Percentiles rank a stretch among this genome's conserved stretches.
phyloP scores from a whole-genome alignment of 169 alveolate species.

The Plasmodium falciparum region DNA sequence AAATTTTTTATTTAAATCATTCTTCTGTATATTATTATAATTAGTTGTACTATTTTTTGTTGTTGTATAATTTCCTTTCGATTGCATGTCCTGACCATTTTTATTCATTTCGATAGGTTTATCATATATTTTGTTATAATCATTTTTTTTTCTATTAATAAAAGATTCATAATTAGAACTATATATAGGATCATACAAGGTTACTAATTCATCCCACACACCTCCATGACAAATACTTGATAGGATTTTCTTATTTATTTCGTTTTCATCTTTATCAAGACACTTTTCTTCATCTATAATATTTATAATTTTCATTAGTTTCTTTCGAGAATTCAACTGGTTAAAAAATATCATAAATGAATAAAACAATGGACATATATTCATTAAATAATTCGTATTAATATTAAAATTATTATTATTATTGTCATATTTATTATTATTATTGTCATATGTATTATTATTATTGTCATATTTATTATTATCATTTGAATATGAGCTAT shows the following conservation, averaged over 20 bases:
- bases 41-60: too few relatives aligned
- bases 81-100: background rate
- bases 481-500: background rate
- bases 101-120: background rate
- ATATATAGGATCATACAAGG: slow-evolving; percentile 86
- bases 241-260: slow-evolving; percentile 63
- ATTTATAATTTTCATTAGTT: slow-evolving; percentile 58
- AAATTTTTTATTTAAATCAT: too few relatives aligned
- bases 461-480: background rate
- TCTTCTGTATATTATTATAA: too few relatives aligned
- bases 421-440: background rate
- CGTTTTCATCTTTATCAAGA: slow-evolving; percentile 64
- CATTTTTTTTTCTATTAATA: slow-evolving; percentile 17
- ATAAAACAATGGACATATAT: slow-evolving; percentile 46
- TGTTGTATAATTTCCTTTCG: too few relatives aligned
- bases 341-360: slow-evolving; percentile 68
- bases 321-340: slow-evolving; percentile 58
- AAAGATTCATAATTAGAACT: slow-evolving; percentile 45
- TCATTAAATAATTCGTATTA: slow-evolving; percentile 7
- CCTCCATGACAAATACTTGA: slow-evolving; percentile 87
- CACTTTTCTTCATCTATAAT: slow-evolving; percentile 56
- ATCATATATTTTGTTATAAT: background rate
- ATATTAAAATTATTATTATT: background rate
- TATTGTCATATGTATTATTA: too few relatives aligned
- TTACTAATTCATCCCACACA: slow-evolving; percentile 89